Percentiles rank a stretch among this genome's conserved stretches.
phyloP scores from a whole-genome alignment of 345 rosid species.

The Citrus inodora region DNA sequence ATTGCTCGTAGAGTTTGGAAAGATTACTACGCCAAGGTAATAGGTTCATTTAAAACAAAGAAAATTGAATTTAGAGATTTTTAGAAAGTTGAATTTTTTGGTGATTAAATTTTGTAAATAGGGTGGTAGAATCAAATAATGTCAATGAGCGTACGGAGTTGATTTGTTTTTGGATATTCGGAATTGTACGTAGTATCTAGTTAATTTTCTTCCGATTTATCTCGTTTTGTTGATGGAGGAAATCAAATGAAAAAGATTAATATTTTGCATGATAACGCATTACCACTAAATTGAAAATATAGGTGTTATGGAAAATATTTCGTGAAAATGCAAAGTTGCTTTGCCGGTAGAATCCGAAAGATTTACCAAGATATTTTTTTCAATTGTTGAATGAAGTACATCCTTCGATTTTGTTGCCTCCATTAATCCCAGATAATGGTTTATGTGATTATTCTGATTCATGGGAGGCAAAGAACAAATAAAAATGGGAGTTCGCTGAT shows the following conservation, averaged over 20 bases:
- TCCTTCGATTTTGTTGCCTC: constrained; percentile 2
- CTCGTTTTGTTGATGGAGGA: background rate
- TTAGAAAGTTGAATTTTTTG: background rate
- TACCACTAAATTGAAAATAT: background rate
- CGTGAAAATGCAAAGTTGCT: background rate
- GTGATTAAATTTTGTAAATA: background rate
- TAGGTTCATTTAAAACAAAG: background rate
- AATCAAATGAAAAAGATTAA: background rate
- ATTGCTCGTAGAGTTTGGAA: constrained; percentile 86
- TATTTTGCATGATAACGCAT: background rate
- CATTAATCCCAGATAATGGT: constrained; percentile 29
- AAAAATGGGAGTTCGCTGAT: constrained; percentile 26
- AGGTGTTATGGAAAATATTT: background rate
- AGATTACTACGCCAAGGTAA: constrained; percentile 80
- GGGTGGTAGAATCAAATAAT: background rate
- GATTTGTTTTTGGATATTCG: background rate
- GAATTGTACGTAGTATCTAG: background rate
- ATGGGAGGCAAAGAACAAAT: constrained; percentile 26
- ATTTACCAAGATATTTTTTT: background rate
- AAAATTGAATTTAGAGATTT: background rate
- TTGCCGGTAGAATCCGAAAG: background rate
- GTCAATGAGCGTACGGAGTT: background rate
- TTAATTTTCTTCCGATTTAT: background rate
- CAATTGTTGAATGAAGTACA: background rate
- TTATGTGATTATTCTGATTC: constrained; percentile 33